These are phyloP conservation scores for Bryoerythrophyllum caledonicum DNA, from an alignment of 225 moss, liverwort and hornwort genomes.

Conservation along the genomic window DNA sequence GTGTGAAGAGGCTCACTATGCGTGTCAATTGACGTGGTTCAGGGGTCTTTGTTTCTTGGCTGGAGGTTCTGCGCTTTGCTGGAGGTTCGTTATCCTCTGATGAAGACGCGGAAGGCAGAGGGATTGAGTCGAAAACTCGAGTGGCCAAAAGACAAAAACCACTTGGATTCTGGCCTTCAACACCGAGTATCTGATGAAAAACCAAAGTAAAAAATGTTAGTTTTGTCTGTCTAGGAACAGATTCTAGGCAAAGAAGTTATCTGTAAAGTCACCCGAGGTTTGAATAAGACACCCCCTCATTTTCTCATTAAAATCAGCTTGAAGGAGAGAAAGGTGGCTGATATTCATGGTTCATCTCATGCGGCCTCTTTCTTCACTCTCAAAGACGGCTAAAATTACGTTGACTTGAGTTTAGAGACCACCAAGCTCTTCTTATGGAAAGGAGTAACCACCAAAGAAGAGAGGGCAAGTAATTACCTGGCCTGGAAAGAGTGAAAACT, in stretches of 20 bases:
- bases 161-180: conserved; percentile 87
- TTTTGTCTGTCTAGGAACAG: not conserved
- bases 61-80: conserved; percentile 50
- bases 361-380: too few species aligned
- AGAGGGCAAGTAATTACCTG: conserved; percentile 44
- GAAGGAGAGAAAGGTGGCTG: too few species aligned
- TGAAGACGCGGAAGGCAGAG: conserved; percentile 22
- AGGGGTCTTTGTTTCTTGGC: conserved; percentile 22
- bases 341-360: too few species aligned
- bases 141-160: conserved; percentile 72
- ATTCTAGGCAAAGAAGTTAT: not conserved
- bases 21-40: conserved; percentile 17
- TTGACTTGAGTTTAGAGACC: too few species aligned
- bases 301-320: too few species aligned
- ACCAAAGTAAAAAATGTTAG: not conserved
- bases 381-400: too few species aligned
- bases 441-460: not conserved
- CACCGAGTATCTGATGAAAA: conserved; percentile 52
- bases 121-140: conserved; percentile 49
- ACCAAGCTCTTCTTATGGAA: too few species aligned
- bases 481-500: conserved; percentile 79
- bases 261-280: too few species aligned
- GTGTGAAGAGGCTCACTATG: conserved; percentile 20
- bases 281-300: too few species aligned
- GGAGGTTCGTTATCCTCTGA: conserved; percentile 49